Evolutionary conservation across 495 filamentous ascomycete genomes (phyloP), one percentile per base, ranked within the genome.

Genomic region (Bathelium albidoporum): DNA sequence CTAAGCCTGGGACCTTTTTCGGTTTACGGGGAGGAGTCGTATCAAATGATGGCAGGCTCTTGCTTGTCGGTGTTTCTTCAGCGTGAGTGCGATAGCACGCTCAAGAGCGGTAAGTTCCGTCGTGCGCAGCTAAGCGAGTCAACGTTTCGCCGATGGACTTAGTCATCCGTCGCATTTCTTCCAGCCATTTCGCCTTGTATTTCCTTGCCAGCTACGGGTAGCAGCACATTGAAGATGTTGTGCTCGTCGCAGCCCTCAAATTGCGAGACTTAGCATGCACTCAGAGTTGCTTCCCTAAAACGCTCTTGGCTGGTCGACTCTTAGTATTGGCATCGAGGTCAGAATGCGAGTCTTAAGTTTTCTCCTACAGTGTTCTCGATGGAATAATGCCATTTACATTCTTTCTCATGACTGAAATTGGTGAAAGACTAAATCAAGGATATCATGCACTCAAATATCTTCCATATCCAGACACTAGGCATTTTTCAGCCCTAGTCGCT

Each of bases 1-100:
- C 77, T 59, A 64, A 28, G 4, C 49, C 49, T 76, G 72, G 76
- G 24, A 9, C 9, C 11, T 29, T 9, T 26, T 28, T 55, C 49
- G 9, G 24, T 9, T 11, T 28, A 55, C 29, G 49, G 16, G 24
- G 9, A 16, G 49, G 16, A 12, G 49, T 55, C 29, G 24, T n/a
- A n/a, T n/a, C n/a, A 55, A 0, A 24, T 55, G 49, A 24, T 26
- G 26, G 49, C 29, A 20, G 5, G 20, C 49, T 28, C 24, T 11
- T n/a, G n/a, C n/a, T n/a, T n/a, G n/a, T n/a, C n/a, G n/a, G n/a
- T n/a, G n/a, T n/a, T 55, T 29, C 49, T 26, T 55, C 22, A 55
- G 24, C 2, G 26, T 55, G 49, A 26, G 49, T 55, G 49, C 49
- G 49, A 24, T 55, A 29, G 49, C 24, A 24, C 26, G 24, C 20